Base-by-base conservation (phyloP, 495 filamentous ascomycete genomes). In the Lepraria neglecta region DNA sequence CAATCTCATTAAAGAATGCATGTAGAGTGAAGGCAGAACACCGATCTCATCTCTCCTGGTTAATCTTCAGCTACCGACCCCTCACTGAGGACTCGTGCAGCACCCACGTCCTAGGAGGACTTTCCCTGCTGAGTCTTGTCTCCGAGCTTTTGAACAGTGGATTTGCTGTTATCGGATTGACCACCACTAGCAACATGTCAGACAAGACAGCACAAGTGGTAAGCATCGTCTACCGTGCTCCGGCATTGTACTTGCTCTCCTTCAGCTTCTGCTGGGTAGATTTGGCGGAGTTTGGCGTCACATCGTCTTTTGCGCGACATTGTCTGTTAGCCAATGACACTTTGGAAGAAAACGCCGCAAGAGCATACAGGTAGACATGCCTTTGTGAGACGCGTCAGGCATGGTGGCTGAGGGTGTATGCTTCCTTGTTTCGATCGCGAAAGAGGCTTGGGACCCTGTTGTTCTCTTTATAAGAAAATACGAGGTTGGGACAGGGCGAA, bases 331-430 rank as follows among this genome's bases (percentile, higher is more conserved):
- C 58, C 63, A 65, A 72, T 62, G 43, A 56, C 17, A 64, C 46
- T 54, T 59, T 11, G n/a, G 19, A 40, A 9, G 12, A n/a, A n/a
- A n/a, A 10, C 54, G 46, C 14, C 17, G 31, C 27, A 28, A 40
- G 28, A 47, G 78, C 78, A 57, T 72, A 83, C 80, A 85, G 71
- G 74, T 76, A 46, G 73, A 68, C 72, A n/a, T 82, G 81, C 85
- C 83, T 76, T 88, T 88, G 81, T 84, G 84, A 67, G 75, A 79
- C 60, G 69, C n/a, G 73, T 88, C 85, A 81, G 85, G 82, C 86
- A 88, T 88, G 72, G 67, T 85, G 75, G 14, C 42, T 38, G 1
- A 27, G 17, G 4, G 14, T 5, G 31, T 54, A 35, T 4, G 31
- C 9, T 35, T 35, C 2, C 51, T 38, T 54, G n/a, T n/a, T 35